These are phyloP conservation scores for Rhizophora apiculata DNA, from an alignment of 345 rosid species.

Conservation along the genomic window DNA sequence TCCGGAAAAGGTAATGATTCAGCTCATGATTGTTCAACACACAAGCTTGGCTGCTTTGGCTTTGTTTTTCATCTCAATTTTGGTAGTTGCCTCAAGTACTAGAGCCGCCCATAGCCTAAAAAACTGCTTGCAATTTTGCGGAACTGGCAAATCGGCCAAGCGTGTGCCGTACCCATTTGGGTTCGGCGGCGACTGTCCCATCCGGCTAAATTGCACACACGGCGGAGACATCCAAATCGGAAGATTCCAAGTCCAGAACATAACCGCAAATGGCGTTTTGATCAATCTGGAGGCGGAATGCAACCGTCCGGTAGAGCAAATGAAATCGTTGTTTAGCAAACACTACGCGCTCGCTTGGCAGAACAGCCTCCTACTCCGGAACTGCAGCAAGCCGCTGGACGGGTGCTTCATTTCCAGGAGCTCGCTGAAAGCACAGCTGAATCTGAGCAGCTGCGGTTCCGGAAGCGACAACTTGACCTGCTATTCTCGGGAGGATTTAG, in stretches of 20 bases:
- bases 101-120: conserved; percentile 15
- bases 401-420: conserved; percentile 42
- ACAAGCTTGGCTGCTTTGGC: conserved; percentile 6
- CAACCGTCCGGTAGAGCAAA: conserved; percentile 28
- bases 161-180: conserved; percentile 66
- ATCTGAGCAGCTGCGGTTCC: conserved; percentile 17
- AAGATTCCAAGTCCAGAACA: conserved; percentile 45
- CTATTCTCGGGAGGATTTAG: conserved; percentile 17
- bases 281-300: conserved; percentile 45
- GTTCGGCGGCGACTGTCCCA: conserved; percentile 48
- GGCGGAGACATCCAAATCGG: conserved; percentile 31
- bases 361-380: conserved; percentile 59
- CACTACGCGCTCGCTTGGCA: conserved; percentile 41
- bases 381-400: conserved; percentile 22
- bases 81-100: neutral
- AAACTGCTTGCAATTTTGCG: conserved; percentile 38
- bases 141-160: conserved; percentile 15
- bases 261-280: conserved; percentile 42
- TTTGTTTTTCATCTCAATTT: conserved; percentile 8
- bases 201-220: conserved; percentile 37
- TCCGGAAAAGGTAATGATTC: conserved; percentile 11
- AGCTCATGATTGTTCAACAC: conserved; percentile 20
- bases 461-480: conserved; percentile 44
- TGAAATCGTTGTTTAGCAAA: conserved; percentile 32
- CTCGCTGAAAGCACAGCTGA: conserved; percentile 24